Evolutionary conservation across 2,329 filamentous ascomycete species (phyloP), one percentile per base, ranked within the genome.

Genomic region (Penicillium sp.): DNA sequence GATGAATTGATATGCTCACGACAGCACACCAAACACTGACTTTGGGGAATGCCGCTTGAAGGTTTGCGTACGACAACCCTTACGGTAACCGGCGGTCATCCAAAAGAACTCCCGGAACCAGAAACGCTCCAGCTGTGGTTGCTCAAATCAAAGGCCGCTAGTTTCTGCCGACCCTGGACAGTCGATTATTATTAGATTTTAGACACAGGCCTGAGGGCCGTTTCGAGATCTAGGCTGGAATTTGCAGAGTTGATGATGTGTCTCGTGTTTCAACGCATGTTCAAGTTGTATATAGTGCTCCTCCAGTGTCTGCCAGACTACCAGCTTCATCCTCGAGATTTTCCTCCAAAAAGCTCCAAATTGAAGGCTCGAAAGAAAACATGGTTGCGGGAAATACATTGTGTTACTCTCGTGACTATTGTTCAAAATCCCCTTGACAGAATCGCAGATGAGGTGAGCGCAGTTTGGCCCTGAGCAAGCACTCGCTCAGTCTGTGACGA

Each of bases 1-100:
- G 54, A 58, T 54, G 55, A 60, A 54, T 35, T 62, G 60, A 62
- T 62, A 62, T 62, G 54, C 49, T 54, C 55, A 38, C 19, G 21
- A 38, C 35, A 29, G 23, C 45, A 38, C 45, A 44, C 41, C 35
- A 41, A 15, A 31, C 23, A 44, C 44, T n/a, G 21, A 26, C 26
- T 23, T 56, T 56, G 50, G 41, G 52, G 52, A 55, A 46, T 55
- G 23, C 41, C 38, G 13, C 38, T 47, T 47, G 53, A 48, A 19
- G 17, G 56, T 15, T 57, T 57, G 56, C 56, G 56, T 58, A 58
- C 56, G 56, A 58, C 56, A 48, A 58, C 35, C 30, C 26, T 30
- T 19, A 13, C 44, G 50, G 50, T 50, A 50, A n/a, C 45, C 31
- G 19, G 41, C 50, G 29, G 44, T 15, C 17, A 35, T 21, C 31